Conservation (phyloP, 2,329 filamentous ascomycete species). For the Ceratocystis colombiana region DNA sequence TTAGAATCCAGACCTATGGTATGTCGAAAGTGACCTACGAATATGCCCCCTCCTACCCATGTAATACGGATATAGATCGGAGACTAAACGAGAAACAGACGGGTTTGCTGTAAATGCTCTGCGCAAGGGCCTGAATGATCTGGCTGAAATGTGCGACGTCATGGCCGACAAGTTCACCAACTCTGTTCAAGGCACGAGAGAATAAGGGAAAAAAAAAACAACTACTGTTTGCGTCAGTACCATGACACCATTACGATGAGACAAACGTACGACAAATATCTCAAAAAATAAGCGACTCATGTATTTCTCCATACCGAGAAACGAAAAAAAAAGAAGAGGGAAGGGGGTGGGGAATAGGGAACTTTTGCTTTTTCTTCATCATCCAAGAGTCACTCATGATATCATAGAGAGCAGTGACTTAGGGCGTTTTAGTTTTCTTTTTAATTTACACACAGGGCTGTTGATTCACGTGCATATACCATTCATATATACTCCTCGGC, state of each 20-base stretch:
- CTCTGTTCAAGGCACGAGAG: conserved; percentile 45
- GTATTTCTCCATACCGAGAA: conserved; percentile 1
- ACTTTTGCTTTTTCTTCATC: conserved; percentile 10
- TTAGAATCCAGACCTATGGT: conserved; percentile 97
- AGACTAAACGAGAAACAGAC: conserved; percentile 41
- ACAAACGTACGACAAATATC: conserved; percentile 13
- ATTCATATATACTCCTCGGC: conserved; percentile 5
- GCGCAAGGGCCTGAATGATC: conserved; percentile 77
- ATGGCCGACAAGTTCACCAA: conserved; percentile 79
- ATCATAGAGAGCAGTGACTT: conserved; percentile 18
- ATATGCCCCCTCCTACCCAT: background rate
- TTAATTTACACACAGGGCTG: conserved; percentile 15
- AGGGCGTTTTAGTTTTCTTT: conserved; percentile 22
- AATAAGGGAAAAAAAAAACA: conserved; percentile 16
- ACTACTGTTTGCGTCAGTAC: background rate
- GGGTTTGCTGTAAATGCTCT: conserved; percentile 73
- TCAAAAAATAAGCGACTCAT: conserved; percentile 17
- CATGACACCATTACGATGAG: background rate
- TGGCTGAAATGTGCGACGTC: conserved; percentile 87
- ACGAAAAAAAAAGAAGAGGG: background rate
- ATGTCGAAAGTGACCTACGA: conserved; percentile 32
- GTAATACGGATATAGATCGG: background rate
- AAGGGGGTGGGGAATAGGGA: background rate
- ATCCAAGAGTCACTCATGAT: conserved; percentile 17
- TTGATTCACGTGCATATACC: conserved; percentile 9